A percentile compares a stretch with the other conserved stretches of the same genome.
Conservation (phyloP, 805 yeast species). For the Candida sanyiensis region DNA sequence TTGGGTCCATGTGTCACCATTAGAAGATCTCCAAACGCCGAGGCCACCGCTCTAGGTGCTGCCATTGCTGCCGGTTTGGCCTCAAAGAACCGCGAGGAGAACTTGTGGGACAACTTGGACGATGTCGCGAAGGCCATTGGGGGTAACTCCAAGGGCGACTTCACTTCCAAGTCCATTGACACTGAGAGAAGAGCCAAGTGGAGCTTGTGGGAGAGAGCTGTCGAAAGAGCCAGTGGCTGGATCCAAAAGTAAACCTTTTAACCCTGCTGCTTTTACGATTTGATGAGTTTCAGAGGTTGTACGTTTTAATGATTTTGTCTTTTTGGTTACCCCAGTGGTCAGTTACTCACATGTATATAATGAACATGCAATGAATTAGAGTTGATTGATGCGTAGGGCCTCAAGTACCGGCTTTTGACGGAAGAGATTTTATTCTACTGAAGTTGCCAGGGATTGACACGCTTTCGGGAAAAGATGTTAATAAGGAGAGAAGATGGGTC, state of each 20-base stretch:
- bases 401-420: too few species aligned
- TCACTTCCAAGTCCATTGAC: constrained; percentile 42
- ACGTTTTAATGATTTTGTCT: constrained; percentile 3
- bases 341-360: not conserved
- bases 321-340: constrained; percentile 1
- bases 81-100: constrained; percentile 40
- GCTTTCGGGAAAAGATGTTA: too few species aligned
- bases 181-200: constrained; percentile 58
- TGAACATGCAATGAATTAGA: not conserved
- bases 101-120: constrained; percentile 70
- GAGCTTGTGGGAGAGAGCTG: constrained; percentile 81
- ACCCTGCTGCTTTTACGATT: not conserved
- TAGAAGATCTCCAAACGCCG: constrained; percentile 73
- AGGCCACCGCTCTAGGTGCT: constrained; percentile 93
- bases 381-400: too few species aligned
- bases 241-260: constrained; percentile 26
- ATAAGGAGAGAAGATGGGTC: too few species aligned
- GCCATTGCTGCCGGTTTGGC: constrained; percentile 91
- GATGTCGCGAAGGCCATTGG: constrained; percentile 50
- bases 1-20: constrained; percentile 83
- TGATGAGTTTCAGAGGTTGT: constrained; percentile 4
- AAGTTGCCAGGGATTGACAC: too few species aligned
- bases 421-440: too few species aligned
- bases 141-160: constrained; percentile 30
- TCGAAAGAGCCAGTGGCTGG: constrained; percentile 82